These are phyloP conservation scores for Lathyrus tuberosus DNA, from an alignment of 306 rosid species.

Conservation along the genomic window DNA sequence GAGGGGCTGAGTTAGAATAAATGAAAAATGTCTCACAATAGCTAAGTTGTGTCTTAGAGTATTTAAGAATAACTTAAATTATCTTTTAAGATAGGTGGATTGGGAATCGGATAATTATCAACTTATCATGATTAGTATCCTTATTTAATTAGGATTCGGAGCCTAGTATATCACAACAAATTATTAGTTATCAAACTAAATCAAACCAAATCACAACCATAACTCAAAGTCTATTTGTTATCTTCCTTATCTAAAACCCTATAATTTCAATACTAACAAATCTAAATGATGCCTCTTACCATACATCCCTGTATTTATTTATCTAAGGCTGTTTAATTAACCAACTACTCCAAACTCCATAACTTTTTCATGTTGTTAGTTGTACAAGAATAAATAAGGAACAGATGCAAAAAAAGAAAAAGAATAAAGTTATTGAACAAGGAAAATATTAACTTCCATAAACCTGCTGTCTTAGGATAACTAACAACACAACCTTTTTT, in stretches of 20 bases:
- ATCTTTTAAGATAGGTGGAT: background rate
- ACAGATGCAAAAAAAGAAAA: background rate
- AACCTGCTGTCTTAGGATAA: background rate
- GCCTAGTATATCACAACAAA: background rate
- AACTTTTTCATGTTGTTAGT: background rate
- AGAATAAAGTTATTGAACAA: background rate
- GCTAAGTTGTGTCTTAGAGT: background rate
- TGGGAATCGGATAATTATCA: background rate
- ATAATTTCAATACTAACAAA: background rate
- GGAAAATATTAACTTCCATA: background rate
- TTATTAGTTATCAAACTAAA: background rate
- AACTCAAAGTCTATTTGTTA: background rate
- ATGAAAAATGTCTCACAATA: background rate
- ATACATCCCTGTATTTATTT: background rate
- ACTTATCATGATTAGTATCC: background rate
- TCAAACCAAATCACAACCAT: background rate
- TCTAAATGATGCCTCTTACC: background rate
- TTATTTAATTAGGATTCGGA: background rate
- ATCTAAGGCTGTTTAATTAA: background rate
- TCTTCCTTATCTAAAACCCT: background rate
- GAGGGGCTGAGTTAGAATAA: background rate
- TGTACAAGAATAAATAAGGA: background rate
- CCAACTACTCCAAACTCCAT: background rate
- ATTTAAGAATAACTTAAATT: background rate
- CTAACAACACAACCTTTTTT: background rate